phyloP scores from a whole-genome alignment of 2,329 filamentous ascomycete genomes.

The Blumeria graminis region DNA sequence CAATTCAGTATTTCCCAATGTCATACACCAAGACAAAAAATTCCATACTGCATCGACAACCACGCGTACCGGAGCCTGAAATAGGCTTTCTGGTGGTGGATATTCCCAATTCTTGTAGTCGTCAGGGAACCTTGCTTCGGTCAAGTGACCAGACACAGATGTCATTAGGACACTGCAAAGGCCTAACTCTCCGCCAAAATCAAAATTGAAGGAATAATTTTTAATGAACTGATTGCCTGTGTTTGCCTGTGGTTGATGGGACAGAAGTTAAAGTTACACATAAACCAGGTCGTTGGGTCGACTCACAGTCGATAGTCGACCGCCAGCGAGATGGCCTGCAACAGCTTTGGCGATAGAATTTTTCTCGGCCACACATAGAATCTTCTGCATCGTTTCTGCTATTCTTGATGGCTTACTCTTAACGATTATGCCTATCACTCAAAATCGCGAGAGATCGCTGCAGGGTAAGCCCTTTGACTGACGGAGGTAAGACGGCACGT shows the following conservation, averaged over 20 bases:
- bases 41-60: slow-evolving; percentile 35
- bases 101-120: slow-evolving; percentile 59
- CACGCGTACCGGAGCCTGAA: slow-evolving; percentile 53
- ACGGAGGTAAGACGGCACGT: no score
- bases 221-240: slow-evolving; percentile 44
- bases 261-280: no score
- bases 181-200: slow-evolving; percentile 63
- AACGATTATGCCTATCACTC: no score
- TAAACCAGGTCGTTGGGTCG: no score
- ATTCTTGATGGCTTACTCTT: no score
- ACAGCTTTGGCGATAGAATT: slow-evolving; percentile 92
- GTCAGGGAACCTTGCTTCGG: slow-evolving; percentile 48
- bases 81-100: slow-evolving; percentile 56
- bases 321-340: slow-evolving; percentile 67
- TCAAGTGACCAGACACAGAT: slow-evolving; percentile 72
- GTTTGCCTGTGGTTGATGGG: slow-evolving; percentile 5
- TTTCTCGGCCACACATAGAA: slow-evolving; percentile 66
- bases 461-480: no score
- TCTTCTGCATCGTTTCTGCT: slow-evolving; percentile 16
- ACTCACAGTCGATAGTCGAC: slow-evolving; percentile 42
- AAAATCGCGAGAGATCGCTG: no score
- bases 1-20: slow-evolving; percentile 2
- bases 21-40: slow-evolving; percentile 3
- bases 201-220: slow-evolving; percentile 80
- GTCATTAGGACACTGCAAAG: slow-evolving; percentile 78